These are phyloP conservation scores for Botrytis porri DNA, from an alignment of 2,329 filamentous ascomycete species.

Conservation along the genomic window DNA sequence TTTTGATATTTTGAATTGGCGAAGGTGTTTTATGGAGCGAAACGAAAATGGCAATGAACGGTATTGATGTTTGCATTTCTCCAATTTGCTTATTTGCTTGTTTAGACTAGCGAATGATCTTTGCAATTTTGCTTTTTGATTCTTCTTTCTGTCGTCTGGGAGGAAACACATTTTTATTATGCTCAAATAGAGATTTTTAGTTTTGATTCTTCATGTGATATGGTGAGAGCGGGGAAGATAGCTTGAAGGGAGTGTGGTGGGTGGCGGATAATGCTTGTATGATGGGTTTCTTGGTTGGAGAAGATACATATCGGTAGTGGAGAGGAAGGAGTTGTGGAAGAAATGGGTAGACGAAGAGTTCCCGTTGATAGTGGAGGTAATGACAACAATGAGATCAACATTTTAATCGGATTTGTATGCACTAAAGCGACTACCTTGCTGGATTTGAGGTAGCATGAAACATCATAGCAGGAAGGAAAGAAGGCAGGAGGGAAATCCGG, in stretches of 20 bases:
- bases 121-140: background rate
- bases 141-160: background rate
- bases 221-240: background rate
- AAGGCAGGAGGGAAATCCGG: too few species aligned
- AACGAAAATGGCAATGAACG: constrained; percentile 9
- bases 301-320: background rate
- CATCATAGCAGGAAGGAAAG: background rate
- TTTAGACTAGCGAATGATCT: constrained; percentile 6
- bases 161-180: background rate
- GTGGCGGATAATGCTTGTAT: background rate
- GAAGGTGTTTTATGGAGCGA: constrained; percentile 7
- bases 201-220: constrained; percentile 13
- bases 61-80: constrained; percentile 4
- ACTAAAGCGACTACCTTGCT: background rate
- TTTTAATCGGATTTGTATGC: background rate
- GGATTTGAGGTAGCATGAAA: constrained; percentile 3
- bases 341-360: background rate
- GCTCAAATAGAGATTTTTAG: constrained; percentile 1
- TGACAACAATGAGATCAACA: background rate
- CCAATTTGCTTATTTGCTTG: constrained; percentile 4
- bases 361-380: background rate
- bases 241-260: background rate
- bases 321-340: background rate
- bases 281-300: background rate
- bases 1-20: constrained; percentile 18